Conservation (phyloP, 805 yeast species). For the Jamesozyma lodderae region DNA sequence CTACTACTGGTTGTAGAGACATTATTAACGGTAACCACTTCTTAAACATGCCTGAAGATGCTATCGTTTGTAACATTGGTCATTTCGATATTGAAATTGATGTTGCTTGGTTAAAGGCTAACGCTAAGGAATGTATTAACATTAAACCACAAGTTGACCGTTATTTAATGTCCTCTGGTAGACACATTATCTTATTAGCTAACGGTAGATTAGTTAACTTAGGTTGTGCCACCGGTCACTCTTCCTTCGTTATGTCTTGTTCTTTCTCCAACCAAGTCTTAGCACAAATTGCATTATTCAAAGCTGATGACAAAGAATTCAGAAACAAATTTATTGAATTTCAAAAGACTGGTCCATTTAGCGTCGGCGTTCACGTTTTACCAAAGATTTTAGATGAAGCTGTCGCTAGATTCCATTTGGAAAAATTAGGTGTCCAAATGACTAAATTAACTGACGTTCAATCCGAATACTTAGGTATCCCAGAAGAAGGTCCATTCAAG, state of each 20-base stretch:
- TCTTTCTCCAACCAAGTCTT: slow-evolving; percentile 99
- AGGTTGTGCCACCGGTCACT: slow-evolving; percentile 99
- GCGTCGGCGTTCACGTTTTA: slow-evolving; percentile 85
- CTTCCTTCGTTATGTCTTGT: slow-evolving; percentile 98
- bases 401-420: slow-evolving; percentile 94
- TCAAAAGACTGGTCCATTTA: slow-evolving; percentile 84
- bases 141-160: slow-evolving; percentile 99
- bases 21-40: slow-evolving; percentile 87
- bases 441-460: slow-evolving; percentile 68
- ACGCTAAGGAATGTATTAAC: slow-evolving; percentile 89
- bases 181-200: slow-evolving; percentile 91
- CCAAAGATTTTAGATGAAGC: slow-evolving; percentile 99
- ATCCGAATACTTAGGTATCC: slow-evolving; percentile 90
- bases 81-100: slow-evolving; percentile 98
- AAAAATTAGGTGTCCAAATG: slow-evolving; percentile 85
- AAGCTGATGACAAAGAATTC: slow-evolving; percentile 74
- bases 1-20: slow-evolving; percentile 99
- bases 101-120: slow-evolving; percentile 96
- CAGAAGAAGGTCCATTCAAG: slow-evolving; percentile 94
- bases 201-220: slow-evolving; percentile 99
- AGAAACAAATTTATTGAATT: slow-evolving; percentile 78
- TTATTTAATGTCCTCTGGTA: slow-evolving; percentile 79
- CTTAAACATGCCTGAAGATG: slow-evolving; percentile 93
- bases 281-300: slow-evolving; percentile 97
- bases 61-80: slow-evolving; percentile 99